Evolutionary conservation across 1,284 basidiomycete species (phyloP).

Genomic region (Rhizoctonia solani): DNA sequence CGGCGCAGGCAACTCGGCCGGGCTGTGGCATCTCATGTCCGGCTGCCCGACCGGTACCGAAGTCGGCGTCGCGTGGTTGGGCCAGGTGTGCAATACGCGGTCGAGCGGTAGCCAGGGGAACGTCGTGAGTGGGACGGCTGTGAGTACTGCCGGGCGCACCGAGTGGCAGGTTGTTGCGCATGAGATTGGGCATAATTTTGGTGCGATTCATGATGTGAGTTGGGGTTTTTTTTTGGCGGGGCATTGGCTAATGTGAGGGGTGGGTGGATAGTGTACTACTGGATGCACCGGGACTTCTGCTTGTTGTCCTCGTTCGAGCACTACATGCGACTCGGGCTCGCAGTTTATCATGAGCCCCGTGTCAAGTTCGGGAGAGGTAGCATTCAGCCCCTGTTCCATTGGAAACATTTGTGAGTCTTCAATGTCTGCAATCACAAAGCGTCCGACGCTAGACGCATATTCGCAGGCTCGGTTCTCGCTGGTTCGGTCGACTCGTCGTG

Average conservation of each 20-base stretch:
- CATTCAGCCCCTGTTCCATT: slow-evolving; percentile 78
- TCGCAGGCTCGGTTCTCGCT: slow-evolving; percentile 19
- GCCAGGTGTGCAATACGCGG: slow-evolving; percentile 53
- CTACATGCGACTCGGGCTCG: slow-evolving; percentile 66
- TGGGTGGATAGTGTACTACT: slow-evolving; percentile 64
- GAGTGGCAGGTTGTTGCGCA: slow-evolving; percentile 83
- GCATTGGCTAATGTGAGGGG: not conserved
- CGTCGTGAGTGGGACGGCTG: slow-evolving; percentile 79
- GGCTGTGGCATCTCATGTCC: slow-evolving; percentile 91
- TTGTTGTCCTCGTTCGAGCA: slow-evolving; percentile 74
- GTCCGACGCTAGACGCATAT: not conserved
- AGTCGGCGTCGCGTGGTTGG: slow-evolving; percentile 78
- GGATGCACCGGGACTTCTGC: slow-evolving; percentile 60
- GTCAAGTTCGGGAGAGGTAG: slow-evolving; percentile 63
- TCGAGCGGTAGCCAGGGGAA: slow-evolving; percentile 17
- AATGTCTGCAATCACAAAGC: not conserved
- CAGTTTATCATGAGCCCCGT: slow-evolving; percentile 84
- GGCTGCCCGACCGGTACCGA: slow-evolving; percentile 76
- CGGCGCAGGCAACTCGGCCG: slow-evolving; percentile 61
- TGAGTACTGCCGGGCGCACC: slow-evolving; percentile 66
- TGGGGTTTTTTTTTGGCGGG: slow-evolving; percentile 11
- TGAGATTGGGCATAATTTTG: slow-evolving; percentile 90
- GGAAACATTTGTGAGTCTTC: slow-evolving; percentile 79
- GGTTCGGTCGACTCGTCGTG: slow-evolving; percentile 59
- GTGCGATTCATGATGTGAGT: slow-evolving; percentile 60